Evolutionary conservation across 129 eudicot genomes (phyloP), one percentile per base, ranked within the genome.

Genomic region (Apium graveolens): DNA sequence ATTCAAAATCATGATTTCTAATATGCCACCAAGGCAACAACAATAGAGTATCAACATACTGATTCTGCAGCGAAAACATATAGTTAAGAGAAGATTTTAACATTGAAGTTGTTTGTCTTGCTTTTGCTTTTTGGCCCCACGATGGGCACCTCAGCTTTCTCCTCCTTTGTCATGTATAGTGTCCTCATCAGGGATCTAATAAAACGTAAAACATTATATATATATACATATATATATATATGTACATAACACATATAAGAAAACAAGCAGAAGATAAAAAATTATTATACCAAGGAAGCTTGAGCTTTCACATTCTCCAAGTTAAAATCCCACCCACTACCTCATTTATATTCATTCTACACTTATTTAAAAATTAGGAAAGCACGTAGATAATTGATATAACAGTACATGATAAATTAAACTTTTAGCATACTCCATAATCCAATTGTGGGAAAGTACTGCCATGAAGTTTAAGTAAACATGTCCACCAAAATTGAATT

Each of bases 291-390:
- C 96, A 92, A 76, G 88, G 97, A 86, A 78, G 99, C 99, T 84
- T 95, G 96, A 75, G 92, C 97, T 88, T 95, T 95, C 84, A 95
- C 78, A 82, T 95, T 97, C 79, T 92, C 99, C 44, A 95, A 89
- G 86, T 95, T 85, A 72, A 95, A 95, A 87, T 92, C 90, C 99
- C 99, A 95, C 45, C 96, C 66, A 78, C 99, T 95, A 74, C 99
- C 97, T 81, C 96, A 86, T 88, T 95, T 95, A 79, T 95, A 95
- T 89, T 95, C 99, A 82, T 87, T 87, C 99, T 95, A 84, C 73
- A 66, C 57, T 84, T 62, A 70, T 79, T 49, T 49, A 17, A 49
- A n/a, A n/a, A n/a, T n/a, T n/a, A n/a, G n/a, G n/a, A n/a, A n/a
- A n/a, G n/a, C n/a, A n/a, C n/a, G n/a, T n/a, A n/a, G n/a, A n/a